Evolutionary conservation across 768 basidiomycete species (phyloP).

Genomic region (Tricholoma sp.): DNA sequence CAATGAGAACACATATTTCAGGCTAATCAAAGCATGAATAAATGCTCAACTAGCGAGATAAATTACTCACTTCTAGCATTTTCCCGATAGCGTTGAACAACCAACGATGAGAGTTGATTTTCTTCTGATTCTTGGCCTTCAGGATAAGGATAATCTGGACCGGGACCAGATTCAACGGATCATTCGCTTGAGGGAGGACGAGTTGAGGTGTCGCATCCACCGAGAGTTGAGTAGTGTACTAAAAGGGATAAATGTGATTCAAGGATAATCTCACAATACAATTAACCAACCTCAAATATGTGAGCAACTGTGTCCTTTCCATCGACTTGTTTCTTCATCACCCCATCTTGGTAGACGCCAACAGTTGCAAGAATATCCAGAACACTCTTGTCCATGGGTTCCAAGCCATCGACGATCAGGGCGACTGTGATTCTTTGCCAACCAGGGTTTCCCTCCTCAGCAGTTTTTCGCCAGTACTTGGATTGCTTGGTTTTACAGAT

Average conservation of each 20-base stretch:
- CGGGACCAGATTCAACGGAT: constrained; percentile 88
- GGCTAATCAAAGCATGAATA: constrained; percentile 42
- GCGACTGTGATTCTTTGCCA: constrained; percentile 93
- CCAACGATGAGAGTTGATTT: constrained; percentile 96
- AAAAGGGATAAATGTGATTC: constrained; percentile 6
- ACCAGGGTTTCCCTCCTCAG: constrained; percentile 77
- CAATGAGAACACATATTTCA: constrained; percentile 87
- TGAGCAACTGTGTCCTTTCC: constrained; percentile 88
- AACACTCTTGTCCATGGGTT: constrained; percentile 93
- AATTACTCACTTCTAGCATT: constrained; percentile 56
- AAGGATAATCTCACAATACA: background rate
- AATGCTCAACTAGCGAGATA: constrained; percentile 1
- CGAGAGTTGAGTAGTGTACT: constrained; percentile 97
- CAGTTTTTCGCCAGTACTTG: constrained; percentile 81
- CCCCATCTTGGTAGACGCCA: constrained; percentile 90
- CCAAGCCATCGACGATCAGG: constrained; percentile 88
- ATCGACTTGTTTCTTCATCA: constrained; percentile 92
- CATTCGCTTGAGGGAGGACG: constrained; percentile 83
- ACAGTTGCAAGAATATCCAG: constrained; percentile 85
- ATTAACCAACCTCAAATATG: constrained; percentile 75
- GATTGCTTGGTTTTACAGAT: constrained; percentile 96
- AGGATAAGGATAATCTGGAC: constrained; percentile 89
- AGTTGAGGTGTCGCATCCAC: constrained; percentile 88
- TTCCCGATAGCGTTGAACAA: constrained; percentile 90
- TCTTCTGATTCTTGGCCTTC: constrained; percentile 94